A percentile compares a stretch with the other conserved stretches of the same genome.
These are phyloP conservation scores for Mycena filopes DNA, from an alignment of 768 basidiomycete genomes.

Conservation along the genomic window DNA sequence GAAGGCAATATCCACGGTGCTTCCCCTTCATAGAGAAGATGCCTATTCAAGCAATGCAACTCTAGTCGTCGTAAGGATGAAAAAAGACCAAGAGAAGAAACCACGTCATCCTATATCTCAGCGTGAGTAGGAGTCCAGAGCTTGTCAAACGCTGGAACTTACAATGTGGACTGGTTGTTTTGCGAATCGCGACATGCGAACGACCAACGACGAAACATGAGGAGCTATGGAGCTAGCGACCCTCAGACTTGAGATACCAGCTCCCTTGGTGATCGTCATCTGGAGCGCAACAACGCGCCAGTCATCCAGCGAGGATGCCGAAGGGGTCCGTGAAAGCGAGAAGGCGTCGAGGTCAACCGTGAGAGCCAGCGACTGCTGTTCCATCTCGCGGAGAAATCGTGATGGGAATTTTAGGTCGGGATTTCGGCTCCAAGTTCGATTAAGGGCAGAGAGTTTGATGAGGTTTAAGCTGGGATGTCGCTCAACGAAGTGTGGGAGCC, in stretches of 20 bases:
- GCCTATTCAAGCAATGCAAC: not conserved
- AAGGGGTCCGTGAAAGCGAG: not conserved
- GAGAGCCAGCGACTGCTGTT: not conserved
- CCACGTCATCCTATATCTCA: constrained; percentile 9
- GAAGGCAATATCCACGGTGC: not conserved
- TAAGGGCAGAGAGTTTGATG: constrained; percentile 2
- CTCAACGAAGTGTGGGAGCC: constrained; percentile 13
- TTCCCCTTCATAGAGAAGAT: not conserved
- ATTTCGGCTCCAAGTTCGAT: not conserved
- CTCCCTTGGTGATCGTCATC: not conserved
- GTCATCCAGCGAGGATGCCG: not conserved
- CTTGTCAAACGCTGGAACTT: not conserved
- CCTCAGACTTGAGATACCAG: constrained; percentile 1
- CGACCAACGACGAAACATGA: not conserved
- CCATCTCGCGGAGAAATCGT: constrained; percentile 4
- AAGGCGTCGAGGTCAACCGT: constrained; percentile 1
- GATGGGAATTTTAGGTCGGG: constrained; percentile 2
- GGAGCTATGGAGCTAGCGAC: constrained; percentile 5
- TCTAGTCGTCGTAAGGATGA: not conserved
- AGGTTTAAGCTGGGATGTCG: not conserved
- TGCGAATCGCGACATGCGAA: not conserved
- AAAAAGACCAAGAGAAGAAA: constrained; percentile 4
- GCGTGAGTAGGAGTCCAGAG: not conserved
- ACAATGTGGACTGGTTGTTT: not conserved
- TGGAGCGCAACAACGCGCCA: not conserved